Evolutionary conservation across 345 rosid genomes (phyloP), one percentile per base, ranked within the genome.

Genomic region (Abelmoschus esculentus): DNA sequence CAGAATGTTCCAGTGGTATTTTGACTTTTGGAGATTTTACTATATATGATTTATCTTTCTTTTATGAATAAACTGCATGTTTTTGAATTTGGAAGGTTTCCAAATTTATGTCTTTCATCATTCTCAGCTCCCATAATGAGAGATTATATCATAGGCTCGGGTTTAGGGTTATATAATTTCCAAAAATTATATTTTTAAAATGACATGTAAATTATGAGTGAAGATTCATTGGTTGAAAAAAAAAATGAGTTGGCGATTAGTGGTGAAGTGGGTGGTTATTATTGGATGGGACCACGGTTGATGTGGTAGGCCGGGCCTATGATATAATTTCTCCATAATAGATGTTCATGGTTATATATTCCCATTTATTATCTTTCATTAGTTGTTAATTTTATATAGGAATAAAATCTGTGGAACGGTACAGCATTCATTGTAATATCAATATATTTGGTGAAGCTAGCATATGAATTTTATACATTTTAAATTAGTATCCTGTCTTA

Each of bases 1-100:
- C 97, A 84, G 70, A 82, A 84, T 82, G 76, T 80, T 79, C 82
- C 85, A 76, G 75, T 86, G 88, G 97, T 90, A 68, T 66, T 71
- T 61, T 71, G 15, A 50, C 52, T 58, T 64, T 66, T 29, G 7
- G 60, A 7, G 58, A 61, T 59, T 40, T 53, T 34, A 38, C 64
- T 2, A 9, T 74, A 15, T 19, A 3, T 22, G 5, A 44, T 64
- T 62, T 36, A 36, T 4, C 15, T 1, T 38, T 44, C 11, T 64
- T 64, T 6, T 42, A 22, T 19, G 7, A 22, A 3, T 18, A 18
- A 38, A 3, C 29, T 38, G 2, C 15, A 29, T 36, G 29, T 29
- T 38, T 17, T 36, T 3, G 29, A 38, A 38, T 36, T 38, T 11
- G 2, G 29, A 36, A 62, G 29, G 29, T 13, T 14, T 17, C 31